These are phyloP conservation scores for Parathielavia hyrcaniae DNA, from an alignment of 495 filamentous ascomycete species.

Conservation along the genomic window DNA sequence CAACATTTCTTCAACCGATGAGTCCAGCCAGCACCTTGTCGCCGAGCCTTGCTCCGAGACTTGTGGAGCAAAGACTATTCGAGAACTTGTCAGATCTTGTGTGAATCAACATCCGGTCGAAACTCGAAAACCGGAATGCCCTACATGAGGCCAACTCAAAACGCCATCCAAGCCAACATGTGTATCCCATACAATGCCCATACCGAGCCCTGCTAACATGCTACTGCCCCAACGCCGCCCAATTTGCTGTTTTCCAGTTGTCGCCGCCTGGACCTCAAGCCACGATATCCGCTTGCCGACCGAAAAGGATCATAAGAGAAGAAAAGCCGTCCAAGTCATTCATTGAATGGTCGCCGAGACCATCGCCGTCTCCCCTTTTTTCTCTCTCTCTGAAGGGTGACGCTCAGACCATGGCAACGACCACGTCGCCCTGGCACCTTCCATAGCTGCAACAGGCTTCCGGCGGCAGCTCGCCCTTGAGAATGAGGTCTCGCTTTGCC, in stretches of 20 bases:
- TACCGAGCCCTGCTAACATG: background rate
- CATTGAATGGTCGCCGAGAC: background rate
- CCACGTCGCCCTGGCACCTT: conserved; percentile 42
- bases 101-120: background rate
- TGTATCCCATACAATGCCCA: background rate
- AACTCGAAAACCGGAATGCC: background rate
- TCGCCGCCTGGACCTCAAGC: background rate
- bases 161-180: conserved; percentile 1
- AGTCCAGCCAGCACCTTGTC: background rate
- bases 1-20: too few species aligned
- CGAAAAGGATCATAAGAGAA: background rate
- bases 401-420: conserved; percentile 34
- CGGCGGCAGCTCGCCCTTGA: conserved; percentile 39
- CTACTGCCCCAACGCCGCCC: background rate
- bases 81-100: too few species aligned
- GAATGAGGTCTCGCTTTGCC: conserved; percentile 43
- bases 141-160: background rate
- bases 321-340: background rate
- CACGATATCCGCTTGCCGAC: background rate
- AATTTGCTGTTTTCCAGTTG: background rate
- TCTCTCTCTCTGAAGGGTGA: too few species aligned
- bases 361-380: background rate
- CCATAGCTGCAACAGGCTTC: conserved; percentile 48
- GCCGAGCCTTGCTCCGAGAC: background rate
- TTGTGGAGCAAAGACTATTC: too few species aligned